Evolutionary conservation across 1,284 basidiomycete genomes (phyloP).

Genomic region (Ganoderma resinaceum): DNA sequence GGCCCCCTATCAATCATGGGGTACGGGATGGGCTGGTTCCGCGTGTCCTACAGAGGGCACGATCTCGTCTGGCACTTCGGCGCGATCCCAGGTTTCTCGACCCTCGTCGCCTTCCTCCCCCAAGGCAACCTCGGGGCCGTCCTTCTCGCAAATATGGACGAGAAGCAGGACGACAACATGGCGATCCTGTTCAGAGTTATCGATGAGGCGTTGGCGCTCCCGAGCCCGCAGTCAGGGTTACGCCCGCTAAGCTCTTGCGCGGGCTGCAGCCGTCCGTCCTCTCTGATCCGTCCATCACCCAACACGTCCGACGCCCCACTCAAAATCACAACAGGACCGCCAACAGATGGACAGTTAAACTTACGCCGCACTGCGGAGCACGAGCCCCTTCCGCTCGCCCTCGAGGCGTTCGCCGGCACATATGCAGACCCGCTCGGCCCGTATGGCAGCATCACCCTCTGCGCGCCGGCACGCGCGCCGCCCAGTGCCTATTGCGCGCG

Average conservation of each 20-base stretch:
- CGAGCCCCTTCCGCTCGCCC: conserved; percentile 12
- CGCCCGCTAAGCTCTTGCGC: neutral
- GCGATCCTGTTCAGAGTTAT: conserved; percentile 33
- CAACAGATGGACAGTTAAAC: neutral
- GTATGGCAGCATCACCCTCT: conserved; percentile 46
- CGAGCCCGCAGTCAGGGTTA: neutral
- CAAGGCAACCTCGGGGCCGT: conserved; percentile 48
- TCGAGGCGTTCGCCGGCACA: conserved; percentile 38
- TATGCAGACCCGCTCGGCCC: conserved; percentile 39
- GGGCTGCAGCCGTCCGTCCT: neutral
- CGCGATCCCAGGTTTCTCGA: conserved; percentile 45
- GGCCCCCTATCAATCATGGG: conserved; percentile 31
- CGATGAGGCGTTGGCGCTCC: conserved; percentile 28
- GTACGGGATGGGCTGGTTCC: conserved; percentile 42
- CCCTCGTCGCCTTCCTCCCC: conserved; percentile 41
- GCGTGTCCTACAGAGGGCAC: conserved; percentile 36
- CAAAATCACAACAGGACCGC: neutral
- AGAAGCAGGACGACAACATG: conserved; percentile 39
- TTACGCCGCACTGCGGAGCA: neutral
- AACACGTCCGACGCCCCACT: neutral
- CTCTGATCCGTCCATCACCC: conserved; percentile 2
- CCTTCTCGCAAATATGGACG: conserved; percentile 51
- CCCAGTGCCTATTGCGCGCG: conserved; percentile 31
- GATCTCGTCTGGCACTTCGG: conserved; percentile 31
- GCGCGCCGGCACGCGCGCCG: conserved; percentile 37